These are phyloP conservation scores for Metarhizium robertsii DNA, from an alignment of 2,329 filamentous ascomycete genomes.

Conservation along the genomic window DNA sequence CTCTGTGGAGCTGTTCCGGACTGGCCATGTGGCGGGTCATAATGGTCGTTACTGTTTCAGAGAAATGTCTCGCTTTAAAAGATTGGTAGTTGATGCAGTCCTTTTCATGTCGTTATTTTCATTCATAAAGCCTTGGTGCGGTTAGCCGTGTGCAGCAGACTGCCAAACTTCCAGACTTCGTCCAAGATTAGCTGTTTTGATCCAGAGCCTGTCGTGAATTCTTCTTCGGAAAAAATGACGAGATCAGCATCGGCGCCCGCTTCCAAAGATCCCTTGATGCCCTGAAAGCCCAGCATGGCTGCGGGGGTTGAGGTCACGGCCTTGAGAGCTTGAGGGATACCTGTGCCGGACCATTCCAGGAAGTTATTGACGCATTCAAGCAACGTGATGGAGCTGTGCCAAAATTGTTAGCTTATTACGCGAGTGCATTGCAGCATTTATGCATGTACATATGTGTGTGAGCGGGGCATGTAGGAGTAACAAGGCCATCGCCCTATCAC, in stretches of 20 bases:
- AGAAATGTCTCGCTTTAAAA: neutral
- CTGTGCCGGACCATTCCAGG: conserved; percentile 61
- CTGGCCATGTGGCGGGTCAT: neutral
- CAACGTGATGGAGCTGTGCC: conserved; percentile 56
- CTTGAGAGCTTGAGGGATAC: conserved; percentile 57
- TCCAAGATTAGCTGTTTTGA: conserved; percentile 51
- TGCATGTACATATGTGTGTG: neutral
- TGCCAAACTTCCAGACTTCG: conserved; percentile 73
- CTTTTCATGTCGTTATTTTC: neutral
- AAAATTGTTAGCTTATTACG: conserved; percentile 3
- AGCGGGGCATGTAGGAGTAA: neutral
- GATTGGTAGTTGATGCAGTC: neutral
- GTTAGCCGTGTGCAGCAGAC: conserved; percentile 30
- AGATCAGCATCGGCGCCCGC: conserved; percentile 60
- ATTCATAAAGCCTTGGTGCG: neutral
- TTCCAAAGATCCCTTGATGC: conserved; percentile 55
- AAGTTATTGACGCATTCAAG: conserved; percentile 80
- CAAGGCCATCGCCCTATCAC: neutral
- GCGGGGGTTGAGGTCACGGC: conserved; percentile 72
- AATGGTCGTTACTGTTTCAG: neutral
- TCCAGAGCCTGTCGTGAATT: conserved; percentile 24
- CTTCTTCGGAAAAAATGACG: conserved; percentile 53
- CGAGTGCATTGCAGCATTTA: too few species aligned
- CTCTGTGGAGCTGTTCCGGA: neutral
- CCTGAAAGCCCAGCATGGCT: conserved; percentile 60